These are phyloP conservation scores for Claviceps sp. DNA, from an alignment of 2,329 filamentous ascomycete species.

Conservation along the genomic window DNA sequence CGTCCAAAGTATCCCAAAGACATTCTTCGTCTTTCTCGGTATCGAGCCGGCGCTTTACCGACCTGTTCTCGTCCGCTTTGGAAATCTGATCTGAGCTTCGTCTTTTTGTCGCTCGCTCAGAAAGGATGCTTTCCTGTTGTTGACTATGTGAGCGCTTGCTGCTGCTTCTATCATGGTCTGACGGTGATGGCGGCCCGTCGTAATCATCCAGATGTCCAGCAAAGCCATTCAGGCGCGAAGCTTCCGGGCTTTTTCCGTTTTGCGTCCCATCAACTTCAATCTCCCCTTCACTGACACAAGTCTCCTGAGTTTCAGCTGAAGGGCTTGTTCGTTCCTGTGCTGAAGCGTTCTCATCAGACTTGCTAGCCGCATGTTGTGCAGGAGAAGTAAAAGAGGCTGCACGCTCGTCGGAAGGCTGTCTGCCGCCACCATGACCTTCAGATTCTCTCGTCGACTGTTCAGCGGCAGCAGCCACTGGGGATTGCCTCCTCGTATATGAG, in stretches of 20 bases:
- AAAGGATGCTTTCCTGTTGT: neutral
- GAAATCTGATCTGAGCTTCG: neutral
- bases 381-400: neutral
- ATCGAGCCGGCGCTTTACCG: conserved; percentile 15
- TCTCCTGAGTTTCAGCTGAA: neutral
- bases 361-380: neutral
- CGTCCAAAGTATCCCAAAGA: conserved; percentile 4
- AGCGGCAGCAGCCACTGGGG: neutral
- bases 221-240: neutral
- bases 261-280: neutral
- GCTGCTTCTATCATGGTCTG: neutral
- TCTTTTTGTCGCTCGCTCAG: neutral
- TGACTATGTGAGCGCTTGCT: neutral
- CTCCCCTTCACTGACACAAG: too few species aligned
- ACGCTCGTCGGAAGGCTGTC: neutral
- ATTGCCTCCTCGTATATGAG: conserved; percentile 1
- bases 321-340: neutral
- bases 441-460: neutral
- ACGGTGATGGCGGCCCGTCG: neutral
- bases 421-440: neutral
- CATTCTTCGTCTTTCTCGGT: conserved; percentile 14
- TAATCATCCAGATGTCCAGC: neutral
- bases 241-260: neutral
- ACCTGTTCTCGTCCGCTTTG: neutral
- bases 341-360: neutral